Conservation (phyloP, 129 eudicot genomes). For the Lactuca sativa region DNA sequence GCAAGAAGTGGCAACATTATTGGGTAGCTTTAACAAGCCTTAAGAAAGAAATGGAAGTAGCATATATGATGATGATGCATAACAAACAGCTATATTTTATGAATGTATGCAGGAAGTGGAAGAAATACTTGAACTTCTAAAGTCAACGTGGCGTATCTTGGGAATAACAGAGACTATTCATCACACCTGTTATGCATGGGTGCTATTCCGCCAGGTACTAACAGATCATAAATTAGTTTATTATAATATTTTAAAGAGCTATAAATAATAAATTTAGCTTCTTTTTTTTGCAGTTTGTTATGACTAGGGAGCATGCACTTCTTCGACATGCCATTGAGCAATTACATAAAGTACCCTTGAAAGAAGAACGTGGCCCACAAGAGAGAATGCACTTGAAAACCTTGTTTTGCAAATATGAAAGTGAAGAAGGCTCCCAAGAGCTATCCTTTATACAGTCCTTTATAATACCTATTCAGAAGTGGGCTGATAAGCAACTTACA, state of each 20-base stretch:
- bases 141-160: constrained; percentile 93
- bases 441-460: constrained; percentile 85
- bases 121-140: constrained; percentile 95
- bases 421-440: constrained; percentile 56
- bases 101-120: constrained; percentile 77
- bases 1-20: no score
- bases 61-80: constrained; percentile 8
- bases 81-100: constrained; percentile 10
- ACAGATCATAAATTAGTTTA: not conserved
- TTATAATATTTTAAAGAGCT: not conserved
- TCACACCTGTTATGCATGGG: constrained; percentile 94
- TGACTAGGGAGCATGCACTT: constrained; percentile 80
- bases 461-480: constrained; percentile 75
- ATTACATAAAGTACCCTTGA: constrained; percentile 81
- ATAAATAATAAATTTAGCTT: constrained; percentile 5
- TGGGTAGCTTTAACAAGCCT: no score
- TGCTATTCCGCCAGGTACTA: constrained; percentile 92
- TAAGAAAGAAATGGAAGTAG: no score
- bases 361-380: constrained; percentile 94
- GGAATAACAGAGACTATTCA: constrained; percentile 98
- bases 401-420: constrained; percentile 74
- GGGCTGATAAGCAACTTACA: constrained; percentile 91
- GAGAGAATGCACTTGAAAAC: constrained; percentile 91
- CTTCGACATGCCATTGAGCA: constrained; percentile 79
- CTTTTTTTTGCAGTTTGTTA: constrained; percentile 61